Evolutionary conservation across 495 filamentous ascomycete species (phyloP).

Genomic region (Aspergillus leporis): DNA sequence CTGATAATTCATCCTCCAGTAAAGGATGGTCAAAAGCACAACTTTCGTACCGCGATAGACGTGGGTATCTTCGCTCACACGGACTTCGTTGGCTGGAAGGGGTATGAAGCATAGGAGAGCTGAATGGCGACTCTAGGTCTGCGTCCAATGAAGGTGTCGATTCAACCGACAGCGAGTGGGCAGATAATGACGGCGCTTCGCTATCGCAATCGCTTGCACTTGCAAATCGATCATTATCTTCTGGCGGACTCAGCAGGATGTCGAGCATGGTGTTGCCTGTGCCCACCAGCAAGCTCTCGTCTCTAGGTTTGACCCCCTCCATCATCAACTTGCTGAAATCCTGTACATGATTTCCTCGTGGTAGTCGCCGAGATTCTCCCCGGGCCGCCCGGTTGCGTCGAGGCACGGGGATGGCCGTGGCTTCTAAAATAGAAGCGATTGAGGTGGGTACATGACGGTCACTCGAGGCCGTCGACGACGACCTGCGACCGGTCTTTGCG

Average conservation of each 20-base stretch:
- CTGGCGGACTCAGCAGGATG: constrained; percentile 48
- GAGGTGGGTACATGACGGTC: constrained; percentile 38
- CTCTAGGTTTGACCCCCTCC: constrained; percentile 38
- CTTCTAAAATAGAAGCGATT: constrained; percentile 44
- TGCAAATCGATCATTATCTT: constrained; percentile 38
- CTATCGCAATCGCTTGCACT: constrained; percentile 40
- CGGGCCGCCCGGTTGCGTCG: constrained; percentile 35
- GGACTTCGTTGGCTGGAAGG: constrained; percentile 39
- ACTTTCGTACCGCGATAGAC: constrained; percentile 50
- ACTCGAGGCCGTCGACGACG: constrained; percentile 33
- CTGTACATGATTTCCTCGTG: constrained; percentile 45
- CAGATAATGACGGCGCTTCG: constrained; percentile 41
- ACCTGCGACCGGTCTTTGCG: constrained; percentile 30
- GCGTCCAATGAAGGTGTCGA: constrained; percentile 63
- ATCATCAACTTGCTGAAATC: constrained; percentile 47
- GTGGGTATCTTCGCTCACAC: constrained; percentile 41
- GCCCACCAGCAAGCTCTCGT: constrained; percentile 33
- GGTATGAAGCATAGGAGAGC: constrained; percentile 37
- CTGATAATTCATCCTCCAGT: constrained; percentile 38
- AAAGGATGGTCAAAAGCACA: constrained; percentile 60
- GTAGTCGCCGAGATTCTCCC: constrained; percentile 33
- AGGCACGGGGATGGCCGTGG: constrained; percentile 46
- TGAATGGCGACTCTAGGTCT: constrained; percentile 50
- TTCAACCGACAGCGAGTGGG: constrained; percentile 56
- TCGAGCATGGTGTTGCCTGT: constrained; percentile 39